phyloP scores from a whole-genome alignment of 2,329 filamentous ascomycete genomes.

The Aureobasidium lini region DNA sequence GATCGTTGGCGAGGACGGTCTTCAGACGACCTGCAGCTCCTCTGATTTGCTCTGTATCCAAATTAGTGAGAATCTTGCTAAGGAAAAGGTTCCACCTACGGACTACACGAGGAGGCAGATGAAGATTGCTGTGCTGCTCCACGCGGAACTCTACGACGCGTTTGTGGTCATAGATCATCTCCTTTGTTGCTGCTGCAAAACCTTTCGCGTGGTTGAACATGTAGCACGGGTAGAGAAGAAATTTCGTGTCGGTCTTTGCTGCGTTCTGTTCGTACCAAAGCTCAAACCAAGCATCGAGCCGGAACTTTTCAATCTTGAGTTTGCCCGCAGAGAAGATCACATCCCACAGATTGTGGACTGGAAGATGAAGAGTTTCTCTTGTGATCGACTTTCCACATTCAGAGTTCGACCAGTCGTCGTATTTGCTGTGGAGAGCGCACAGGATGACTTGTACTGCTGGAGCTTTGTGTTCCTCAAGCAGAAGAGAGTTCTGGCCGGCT shows the following conservation, averaged over 20 bases:
- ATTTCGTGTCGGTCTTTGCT: too few species aligned
- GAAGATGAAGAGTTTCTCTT: not conserved
- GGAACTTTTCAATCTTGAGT: not conserved
- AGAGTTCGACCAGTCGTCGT: not conserved
- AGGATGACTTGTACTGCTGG: not conserved
- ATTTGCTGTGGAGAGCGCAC: not conserved
- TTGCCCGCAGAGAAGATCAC: not conserved
- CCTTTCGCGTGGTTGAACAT: constrained; percentile 23
- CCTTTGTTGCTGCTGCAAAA: constrained; percentile 24
- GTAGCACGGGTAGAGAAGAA: too few species aligned
- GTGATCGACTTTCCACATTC: not conserved
- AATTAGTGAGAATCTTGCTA: not conserved
- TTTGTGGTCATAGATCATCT: too few species aligned
- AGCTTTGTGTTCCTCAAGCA: not conserved
- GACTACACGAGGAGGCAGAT: not conserved
- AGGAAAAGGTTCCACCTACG: not conserved
- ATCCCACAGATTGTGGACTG: not conserved
- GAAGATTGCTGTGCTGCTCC: not conserved
- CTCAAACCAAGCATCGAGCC: not conserved
- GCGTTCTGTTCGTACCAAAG: not conserved
- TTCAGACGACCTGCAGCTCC: constrained; percentile 19
- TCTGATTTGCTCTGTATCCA: constrained; percentile 16
- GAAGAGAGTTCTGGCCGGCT: not conserved
- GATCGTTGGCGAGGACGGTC: too few species aligned
- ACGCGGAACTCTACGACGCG: too few species aligned